Conservation (phyloP, 257 asterid genomes). For the Rauvolfia tetraphylla region DNA sequence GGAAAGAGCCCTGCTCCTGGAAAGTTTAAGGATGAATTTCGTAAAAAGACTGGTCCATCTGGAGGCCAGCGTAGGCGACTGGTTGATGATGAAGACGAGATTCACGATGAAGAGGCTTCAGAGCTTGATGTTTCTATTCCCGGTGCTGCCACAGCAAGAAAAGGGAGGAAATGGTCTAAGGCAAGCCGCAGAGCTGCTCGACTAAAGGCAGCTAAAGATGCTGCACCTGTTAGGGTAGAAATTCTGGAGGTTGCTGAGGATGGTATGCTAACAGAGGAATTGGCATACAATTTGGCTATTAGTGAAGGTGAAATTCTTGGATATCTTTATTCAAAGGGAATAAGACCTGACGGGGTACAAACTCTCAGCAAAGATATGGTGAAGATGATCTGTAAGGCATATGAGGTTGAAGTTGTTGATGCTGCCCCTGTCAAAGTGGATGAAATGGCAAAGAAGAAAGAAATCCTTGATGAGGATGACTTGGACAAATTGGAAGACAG, state of each 20-base stretch:
- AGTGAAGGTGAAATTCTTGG: constrained; percentile 94
- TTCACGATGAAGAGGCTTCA: constrained; percentile 62
- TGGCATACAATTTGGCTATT: constrained; percentile 81
- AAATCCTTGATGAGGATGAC: constrained; percentile 80
- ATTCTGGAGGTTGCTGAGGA: constrained; percentile 91
- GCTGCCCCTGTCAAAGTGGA: constrained; percentile 64
- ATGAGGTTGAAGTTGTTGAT: constrained; percentile 90
- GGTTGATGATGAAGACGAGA: constrained; percentile 34
- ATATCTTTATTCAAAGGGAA: constrained; percentile 73
- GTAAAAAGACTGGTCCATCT: constrained; percentile 55
- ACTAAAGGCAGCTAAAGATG: constrained; percentile 82
- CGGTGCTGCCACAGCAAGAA: constrained; percentile 59
- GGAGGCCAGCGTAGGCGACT: constrained; percentile 67
- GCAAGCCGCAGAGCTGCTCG: constrained; percentile 98
- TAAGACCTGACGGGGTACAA: constrained; percentile 93
- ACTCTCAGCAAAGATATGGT: constrained; percentile 92
- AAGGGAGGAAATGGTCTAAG: constrained; percentile 97
- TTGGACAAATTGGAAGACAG: constrained; percentile 75
- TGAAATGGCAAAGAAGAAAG: constrained; percentile 93
- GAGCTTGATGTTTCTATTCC: constrained; percentile 70
- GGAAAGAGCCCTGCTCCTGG: constrained; percentile 59
- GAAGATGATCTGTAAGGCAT: constrained; percentile 90
- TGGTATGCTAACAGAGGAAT: constrained; percentile 86
- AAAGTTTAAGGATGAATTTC: constrained; percentile 60
- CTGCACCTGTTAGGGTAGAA: constrained; percentile 88